Evolutionary conservation across 352 stramenopile genomes (phyloP).

Genomic region (Peronospora belbahrii): DNA sequence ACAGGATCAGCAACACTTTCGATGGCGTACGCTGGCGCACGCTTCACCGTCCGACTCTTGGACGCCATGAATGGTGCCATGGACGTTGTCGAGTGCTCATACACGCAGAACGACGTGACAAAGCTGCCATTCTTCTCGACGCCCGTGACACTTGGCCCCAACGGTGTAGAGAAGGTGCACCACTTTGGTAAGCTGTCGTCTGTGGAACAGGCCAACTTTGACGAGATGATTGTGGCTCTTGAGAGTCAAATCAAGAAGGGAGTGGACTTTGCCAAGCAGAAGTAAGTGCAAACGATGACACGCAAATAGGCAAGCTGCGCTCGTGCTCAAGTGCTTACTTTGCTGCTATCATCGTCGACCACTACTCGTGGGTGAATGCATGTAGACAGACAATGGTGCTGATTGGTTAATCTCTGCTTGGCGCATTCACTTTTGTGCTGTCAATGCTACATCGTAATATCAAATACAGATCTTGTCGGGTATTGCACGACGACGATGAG

Average conservation of each 20-base stretch:
- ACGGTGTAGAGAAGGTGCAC: conserved; percentile 94
- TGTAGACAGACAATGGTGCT: no score
- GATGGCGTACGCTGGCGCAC: conserved; percentile 97
- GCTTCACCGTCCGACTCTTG: conserved; percentile 91
- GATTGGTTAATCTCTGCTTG: no score
- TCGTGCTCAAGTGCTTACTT: no score
- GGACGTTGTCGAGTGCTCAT: conserved; percentile 95
- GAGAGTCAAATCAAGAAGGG: conserved; percentile 86
- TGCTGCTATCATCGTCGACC: no score
- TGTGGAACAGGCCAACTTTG: conserved; percentile 83
- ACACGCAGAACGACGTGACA: conserved; percentile 94
- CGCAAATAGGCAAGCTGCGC: no score
- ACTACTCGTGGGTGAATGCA: no score
- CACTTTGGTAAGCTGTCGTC: conserved; percentile 84
- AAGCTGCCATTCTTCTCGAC: conserved; percentile 94
- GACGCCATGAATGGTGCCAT: conserved; percentile 92
- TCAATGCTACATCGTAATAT: no score
- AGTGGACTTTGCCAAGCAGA: conserved; percentile 79
- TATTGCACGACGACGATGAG: no score
- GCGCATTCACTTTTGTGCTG: no score
- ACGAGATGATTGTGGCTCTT: conserved; percentile 85
- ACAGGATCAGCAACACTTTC: conserved; percentile 96
- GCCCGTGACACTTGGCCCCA: conserved; percentile 92
- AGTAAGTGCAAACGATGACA: conserved; percentile 6
- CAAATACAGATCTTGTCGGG: no score